phyloP scores from a whole-genome alignment of 805 yeast species.

The Komagataella populi region DNA sequence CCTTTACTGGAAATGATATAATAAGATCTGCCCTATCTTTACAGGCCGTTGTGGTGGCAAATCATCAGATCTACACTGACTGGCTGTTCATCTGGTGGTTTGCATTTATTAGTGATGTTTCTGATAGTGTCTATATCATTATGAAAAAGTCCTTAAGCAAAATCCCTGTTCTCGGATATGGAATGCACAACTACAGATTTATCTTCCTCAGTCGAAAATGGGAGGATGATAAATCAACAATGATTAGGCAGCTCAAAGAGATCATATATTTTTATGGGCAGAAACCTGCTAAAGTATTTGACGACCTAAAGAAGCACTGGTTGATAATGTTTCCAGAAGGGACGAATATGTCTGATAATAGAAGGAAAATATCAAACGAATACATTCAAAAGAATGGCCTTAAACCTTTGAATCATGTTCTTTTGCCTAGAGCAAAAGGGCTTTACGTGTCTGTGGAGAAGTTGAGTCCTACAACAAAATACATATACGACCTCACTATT shows the following conservation, averaged over 20 bases:
- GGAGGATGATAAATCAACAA: conserved; percentile 54
- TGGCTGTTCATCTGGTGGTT: conserved; percentile 91
- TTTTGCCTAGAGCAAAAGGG: conserved; percentile 81
- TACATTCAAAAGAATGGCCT: conserved; percentile 41
- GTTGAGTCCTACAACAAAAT: conserved; percentile 36
- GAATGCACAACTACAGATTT: conserved; percentile 70
- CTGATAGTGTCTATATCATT: conserved; percentile 56
- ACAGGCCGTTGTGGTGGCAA: conserved; percentile 48
- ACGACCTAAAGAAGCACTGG: conserved; percentile 31
- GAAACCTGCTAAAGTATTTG: conserved; percentile 29
- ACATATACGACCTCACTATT: conserved; percentile 70
- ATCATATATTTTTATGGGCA: conserved; percentile 31
- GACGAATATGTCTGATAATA: conserved; percentile 63
- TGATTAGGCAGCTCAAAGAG: conserved; percentile 39
- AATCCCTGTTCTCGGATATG: conserved; percentile 72
- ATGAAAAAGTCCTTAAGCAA: conserved; percentile 60
- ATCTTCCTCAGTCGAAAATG: conserved; percentile 77
- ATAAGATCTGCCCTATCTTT: conserved; percentile 10
- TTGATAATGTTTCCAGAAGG: conserved; percentile 88
- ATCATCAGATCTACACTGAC: conserved; percentile 89
- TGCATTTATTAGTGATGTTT: conserved; percentile 50
- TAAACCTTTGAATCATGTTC: conserved; percentile 42
- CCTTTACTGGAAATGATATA: conserved; percentile 9
- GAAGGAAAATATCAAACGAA: conserved; percentile 39
- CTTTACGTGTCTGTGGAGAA: conserved; percentile 49